phyloP scores from a whole-genome alignment of 176 grass and related monocot species.

The Raddia guianensis region DNA sequence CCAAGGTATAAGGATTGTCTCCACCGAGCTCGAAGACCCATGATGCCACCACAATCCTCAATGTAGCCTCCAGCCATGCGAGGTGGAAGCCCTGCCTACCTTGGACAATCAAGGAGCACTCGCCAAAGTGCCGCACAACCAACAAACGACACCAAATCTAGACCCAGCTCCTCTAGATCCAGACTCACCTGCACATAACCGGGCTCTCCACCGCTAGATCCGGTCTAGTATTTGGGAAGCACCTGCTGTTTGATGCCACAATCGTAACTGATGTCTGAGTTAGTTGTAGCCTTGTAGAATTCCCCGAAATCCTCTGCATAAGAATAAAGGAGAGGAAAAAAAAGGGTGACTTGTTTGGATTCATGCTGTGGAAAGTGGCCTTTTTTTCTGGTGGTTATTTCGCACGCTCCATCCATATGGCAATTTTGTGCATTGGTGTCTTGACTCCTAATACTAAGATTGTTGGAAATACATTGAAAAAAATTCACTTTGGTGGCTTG shows the following conservation, averaged over 20 bases:
- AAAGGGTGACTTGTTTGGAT: not conserved
- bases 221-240: slow-evolving; percentile 1
- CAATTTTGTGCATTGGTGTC: not conserved
- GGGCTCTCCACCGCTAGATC: too few relatives aligned
- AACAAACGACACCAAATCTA: too few relatives aligned
- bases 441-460: slow-evolving; percentile 4
- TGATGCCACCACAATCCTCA: too few relatives aligned
- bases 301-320: not conserved
- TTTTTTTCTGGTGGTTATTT: slow-evolving; percentile 5
- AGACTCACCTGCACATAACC: too few relatives aligned
- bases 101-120: too few relatives aligned
- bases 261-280: slow-evolving; percentile 5
- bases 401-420: not conserved
- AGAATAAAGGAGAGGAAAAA: not conserved
- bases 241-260: not conserved
- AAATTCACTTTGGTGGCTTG: not conserved
- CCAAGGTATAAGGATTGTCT: too few relatives aligned
- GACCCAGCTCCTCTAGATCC: too few relatives aligned
- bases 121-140: too few relatives aligned
- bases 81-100: too few relatives aligned
- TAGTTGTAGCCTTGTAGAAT: slow-evolving; percentile 18
- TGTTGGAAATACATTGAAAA: not conserved
- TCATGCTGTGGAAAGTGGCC: slow-evolving; percentile 13
- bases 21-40: too few relatives aligned
- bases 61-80: too few relatives aligned